Evolutionary conservation across 1,139 yeast genomes (phyloP).

Genomic region (Pichia sp.): DNA sequence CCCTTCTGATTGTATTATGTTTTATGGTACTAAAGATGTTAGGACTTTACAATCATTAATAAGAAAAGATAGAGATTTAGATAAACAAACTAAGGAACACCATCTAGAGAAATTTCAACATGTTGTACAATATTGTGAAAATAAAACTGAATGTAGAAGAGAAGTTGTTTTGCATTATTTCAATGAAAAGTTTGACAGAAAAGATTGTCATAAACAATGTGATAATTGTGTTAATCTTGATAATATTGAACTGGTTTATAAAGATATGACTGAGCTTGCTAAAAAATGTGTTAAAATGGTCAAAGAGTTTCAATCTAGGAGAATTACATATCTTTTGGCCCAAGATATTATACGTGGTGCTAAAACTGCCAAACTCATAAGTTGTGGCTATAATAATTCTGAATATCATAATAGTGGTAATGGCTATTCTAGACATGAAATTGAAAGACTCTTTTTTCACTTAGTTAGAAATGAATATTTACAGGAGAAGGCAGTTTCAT

Average conservation of each 20-base stretch:
- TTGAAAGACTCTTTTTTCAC: conserved; percentile 78
- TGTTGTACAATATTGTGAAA: conserved; percentile 89
- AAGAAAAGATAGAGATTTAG: conserved; percentile 65
- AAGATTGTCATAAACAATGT: conserved; percentile 64
- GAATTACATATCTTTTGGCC: conserved; percentile 73
- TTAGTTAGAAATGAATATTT: conserved; percentile 63
- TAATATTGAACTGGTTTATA: conserved; percentile 40
- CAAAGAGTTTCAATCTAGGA: conserved; percentile 45
- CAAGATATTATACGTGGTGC: conserved; percentile 83
- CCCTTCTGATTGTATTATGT: conserved; percentile 74
- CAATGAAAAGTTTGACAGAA: conserved; percentile 71
- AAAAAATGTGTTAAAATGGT: conserved; percentile 56
- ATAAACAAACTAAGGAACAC: conserved; percentile 60
- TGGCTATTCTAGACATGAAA: conserved; percentile 53
- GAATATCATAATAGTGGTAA: conserved; percentile 69
- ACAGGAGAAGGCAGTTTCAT: conserved; percentile 66
- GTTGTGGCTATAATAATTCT: conserved; percentile 54
- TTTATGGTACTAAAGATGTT: conserved; percentile 73
- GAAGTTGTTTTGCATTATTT: conserved; percentile 84
- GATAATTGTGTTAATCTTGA: conserved; percentile 70
- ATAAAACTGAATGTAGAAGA: conserved; percentile 83
- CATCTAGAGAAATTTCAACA: conserved; percentile 74
- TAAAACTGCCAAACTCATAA: conserved; percentile 51
- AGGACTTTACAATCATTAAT: conserved; percentile 70
- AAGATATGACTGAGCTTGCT: conserved; percentile 67